These are phyloP conservation scores for Polytrichum commune DNA, from an alignment of 225 moss, liverwort and hornwort species.

Conservation along the genomic window DNA sequence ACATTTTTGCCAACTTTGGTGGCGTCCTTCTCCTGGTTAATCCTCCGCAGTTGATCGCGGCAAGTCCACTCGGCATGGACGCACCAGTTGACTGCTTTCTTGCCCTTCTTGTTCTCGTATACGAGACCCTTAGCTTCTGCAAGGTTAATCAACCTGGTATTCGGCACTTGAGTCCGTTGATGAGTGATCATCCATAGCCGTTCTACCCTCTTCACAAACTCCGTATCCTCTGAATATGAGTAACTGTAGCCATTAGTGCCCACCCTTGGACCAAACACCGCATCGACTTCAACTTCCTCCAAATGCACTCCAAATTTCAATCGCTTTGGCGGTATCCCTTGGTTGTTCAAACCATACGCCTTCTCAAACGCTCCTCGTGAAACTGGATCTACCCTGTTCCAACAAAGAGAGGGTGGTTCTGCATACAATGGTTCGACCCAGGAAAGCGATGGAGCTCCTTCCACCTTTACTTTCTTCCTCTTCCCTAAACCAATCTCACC, in stretches of 20 bases:
- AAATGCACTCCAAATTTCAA: neutral
- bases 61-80: neutral
- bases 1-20: no score
- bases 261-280: neutral
- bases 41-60: no score
- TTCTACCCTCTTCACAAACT: constrained; percentile 3
- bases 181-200: constrained; percentile 6
- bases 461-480: constrained; percentile 8
- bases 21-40: no score
- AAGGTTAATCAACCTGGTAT: no score
- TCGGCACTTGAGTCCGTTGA: neutral
- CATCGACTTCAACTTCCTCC: neutral
- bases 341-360: neutral
- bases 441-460: neutral
- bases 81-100: neutral
- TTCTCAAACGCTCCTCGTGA: neutral
- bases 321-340: neutral
- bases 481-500: neutral
- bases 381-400: neutral
- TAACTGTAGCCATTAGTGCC: constrained; percentile 6
- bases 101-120: neutral
- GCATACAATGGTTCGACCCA: neutral
- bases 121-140: neutral
- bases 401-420: neutral
- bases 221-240: neutral